phyloP scores from a whole-genome alignment of 148 eudicot species.

The Persicaria maculosa region DNA sequence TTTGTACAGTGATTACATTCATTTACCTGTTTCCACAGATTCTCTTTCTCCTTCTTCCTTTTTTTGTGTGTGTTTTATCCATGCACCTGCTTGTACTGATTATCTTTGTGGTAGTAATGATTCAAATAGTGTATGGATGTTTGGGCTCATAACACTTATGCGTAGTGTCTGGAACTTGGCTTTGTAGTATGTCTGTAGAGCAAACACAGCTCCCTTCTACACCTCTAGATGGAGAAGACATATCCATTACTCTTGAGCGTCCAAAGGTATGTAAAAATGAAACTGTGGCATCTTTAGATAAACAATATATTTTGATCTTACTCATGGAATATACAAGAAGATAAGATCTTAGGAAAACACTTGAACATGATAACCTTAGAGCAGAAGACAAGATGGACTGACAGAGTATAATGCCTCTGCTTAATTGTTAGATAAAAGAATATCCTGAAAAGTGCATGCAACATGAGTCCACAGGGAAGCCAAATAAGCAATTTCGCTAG shows the following conservation, averaged over 20 bases:
- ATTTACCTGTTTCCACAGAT: background rate
- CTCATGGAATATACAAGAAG: background rate
- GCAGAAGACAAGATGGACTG: background rate
- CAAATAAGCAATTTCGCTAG: background rate
- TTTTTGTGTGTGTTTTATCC: background rate
- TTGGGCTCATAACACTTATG: background rate
- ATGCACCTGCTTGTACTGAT: background rate
- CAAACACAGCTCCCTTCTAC: constrained; percentile 75
- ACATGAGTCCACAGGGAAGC: background rate
- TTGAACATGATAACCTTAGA: background rate
- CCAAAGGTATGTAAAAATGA: constrained; percentile 49
- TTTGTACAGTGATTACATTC: background rate
- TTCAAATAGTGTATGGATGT: background rate
- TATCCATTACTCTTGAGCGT: constrained; percentile 50
- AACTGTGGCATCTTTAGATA: background rate
- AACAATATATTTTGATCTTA: background rate
- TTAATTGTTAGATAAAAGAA: background rate
- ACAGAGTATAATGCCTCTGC: background rate
- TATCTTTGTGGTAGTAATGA: background rate
- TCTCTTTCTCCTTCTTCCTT: background rate
- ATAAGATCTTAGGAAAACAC: background rate
- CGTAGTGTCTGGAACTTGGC: constrained; percentile 19
- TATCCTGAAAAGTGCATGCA: background rate
- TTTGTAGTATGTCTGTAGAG: constrained; percentile 88
- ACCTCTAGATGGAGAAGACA: constrained; percentile 87